These are phyloP conservation scores for Parasitella parasitica DNA, from an alignment of 371 early-diverging fungal species.

Conservation along the genomic window DNA sequence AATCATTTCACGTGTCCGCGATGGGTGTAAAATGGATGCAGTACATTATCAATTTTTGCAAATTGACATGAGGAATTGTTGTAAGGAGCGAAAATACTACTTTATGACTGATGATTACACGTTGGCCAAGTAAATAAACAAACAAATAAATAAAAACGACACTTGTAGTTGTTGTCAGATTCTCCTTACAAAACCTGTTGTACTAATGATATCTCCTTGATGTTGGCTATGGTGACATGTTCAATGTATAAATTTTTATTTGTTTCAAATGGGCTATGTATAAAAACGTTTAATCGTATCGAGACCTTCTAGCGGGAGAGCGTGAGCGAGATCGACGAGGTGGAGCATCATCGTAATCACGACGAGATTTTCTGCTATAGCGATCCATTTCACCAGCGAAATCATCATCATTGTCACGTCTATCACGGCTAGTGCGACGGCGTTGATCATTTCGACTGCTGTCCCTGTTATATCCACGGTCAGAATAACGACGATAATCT, in stretches of 20 bases:
- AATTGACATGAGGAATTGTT: slow-evolving; percentile 1
- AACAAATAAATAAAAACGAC: neutral
- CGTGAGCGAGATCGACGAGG: slow-evolving; percentile 35
- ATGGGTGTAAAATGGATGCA: neutral
- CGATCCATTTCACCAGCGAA: slow-evolving; percentile 37
- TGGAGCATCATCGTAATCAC: slow-evolving; percentile 31
- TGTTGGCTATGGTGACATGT: too few relatives aligned
- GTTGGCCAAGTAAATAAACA: neutral
- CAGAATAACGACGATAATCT: slow-evolving; percentile 54
- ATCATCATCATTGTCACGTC: slow-evolving; percentile 33
- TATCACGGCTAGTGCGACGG: slow-evolving; percentile 29
- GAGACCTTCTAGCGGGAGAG: slow-evolving; percentile 21
- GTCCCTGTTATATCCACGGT: slow-evolving; percentile 42
- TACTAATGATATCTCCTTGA: neutral
- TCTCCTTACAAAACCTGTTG: neutral
- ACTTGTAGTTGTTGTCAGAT: neutral
- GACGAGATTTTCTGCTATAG: slow-evolving; percentile 34
- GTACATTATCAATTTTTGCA: neutral
- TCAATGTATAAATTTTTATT: neutral
- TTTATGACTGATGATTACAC: neutral
- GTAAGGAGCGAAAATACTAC: neutral
- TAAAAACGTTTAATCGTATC: slow-evolving; percentile 29
- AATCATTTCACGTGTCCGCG: neutral
- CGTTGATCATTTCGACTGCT: slow-evolving; percentile 25
- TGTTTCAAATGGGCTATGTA: neutral